Percentiles rank a stretch among this genome's conserved stretches.
Evolutionary conservation across 2,329 filamentous ascomycete genomes (phyloP).

Genomic region (Phoma herbarum): DNA sequence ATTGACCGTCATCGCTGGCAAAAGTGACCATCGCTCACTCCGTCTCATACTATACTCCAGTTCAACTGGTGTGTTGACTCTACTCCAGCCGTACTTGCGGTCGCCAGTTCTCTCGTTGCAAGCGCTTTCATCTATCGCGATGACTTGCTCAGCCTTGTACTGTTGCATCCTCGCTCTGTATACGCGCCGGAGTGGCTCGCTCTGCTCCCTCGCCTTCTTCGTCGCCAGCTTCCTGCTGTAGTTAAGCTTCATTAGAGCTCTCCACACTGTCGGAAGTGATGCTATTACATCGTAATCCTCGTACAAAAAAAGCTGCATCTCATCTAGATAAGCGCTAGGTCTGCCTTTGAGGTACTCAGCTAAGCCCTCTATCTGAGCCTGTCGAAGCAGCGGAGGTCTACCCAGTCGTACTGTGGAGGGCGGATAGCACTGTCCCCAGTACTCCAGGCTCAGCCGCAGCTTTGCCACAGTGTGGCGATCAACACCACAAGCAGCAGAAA

Average conservation of each 20-base stretch:
- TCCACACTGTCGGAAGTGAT: neutral
- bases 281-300: neutral
- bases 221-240: neutral
- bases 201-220: neutral
- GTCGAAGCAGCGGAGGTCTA: neutral
- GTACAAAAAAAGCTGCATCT: neutral
- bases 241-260: neutral
- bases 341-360: neutral
- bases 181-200: neutral
- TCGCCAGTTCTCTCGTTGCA: neutral
- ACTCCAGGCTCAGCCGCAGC: conserved; percentile 14
- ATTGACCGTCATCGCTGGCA: conserved; percentile 11
- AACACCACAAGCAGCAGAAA: neutral
- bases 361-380: too few relatives aligned
- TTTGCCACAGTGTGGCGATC: neutral
- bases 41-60: conserved; percentile 1
- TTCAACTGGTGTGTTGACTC: neutral
- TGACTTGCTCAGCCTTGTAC: neutral
- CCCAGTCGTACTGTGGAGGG: neutral
- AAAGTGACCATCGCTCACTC: neutral
- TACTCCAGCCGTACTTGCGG: neutral
- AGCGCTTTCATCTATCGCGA: conserved; percentile 1
- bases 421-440: neutral
- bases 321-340: neutral
- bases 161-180: neutral